Percentiles rank a stretch among this genome's conserved stretches.
phyloP scores from a whole-genome alignment of 2,329 filamentous ascomycete species.

The Colletotrichum cordylinicola region DNA sequence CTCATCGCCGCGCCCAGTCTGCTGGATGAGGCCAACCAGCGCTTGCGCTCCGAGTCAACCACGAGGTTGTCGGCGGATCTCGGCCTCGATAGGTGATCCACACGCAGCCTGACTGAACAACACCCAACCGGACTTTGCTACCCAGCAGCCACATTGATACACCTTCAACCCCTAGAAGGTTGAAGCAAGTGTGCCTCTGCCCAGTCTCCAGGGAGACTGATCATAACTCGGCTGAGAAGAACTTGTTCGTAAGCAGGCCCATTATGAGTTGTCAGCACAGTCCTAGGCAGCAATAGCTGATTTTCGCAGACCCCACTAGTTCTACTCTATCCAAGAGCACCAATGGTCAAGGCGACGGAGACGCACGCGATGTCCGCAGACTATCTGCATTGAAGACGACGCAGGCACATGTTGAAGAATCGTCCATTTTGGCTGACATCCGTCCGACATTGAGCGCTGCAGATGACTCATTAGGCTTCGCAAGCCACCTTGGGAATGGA shows the following conservation, averaged over 20 bases:
- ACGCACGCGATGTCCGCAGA: not conserved
- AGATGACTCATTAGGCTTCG: not conserved
- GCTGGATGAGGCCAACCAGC: not conserved
- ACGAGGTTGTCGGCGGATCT: not conserved
- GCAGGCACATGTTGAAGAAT: not conserved
- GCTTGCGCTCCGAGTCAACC: not conserved
- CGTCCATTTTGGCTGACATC: not conserved
- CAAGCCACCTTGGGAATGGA: not conserved
- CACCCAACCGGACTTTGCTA: not conserved
- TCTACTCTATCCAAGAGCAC: not conserved
- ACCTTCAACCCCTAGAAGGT: not conserved
- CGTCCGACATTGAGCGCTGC: not conserved
- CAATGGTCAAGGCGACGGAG: not conserved
- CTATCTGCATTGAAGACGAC: not conserved
- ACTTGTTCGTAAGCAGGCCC: not conserved
- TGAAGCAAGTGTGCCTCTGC: not conserved
- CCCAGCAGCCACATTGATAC: not conserved
- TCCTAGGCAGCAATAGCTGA: not conserved
- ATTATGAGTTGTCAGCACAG: not conserved
- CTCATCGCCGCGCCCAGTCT: not conserved
- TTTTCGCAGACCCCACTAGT: not conserved
- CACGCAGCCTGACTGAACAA: not conserved
- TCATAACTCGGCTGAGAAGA: not conserved
- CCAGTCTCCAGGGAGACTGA: not conserved
- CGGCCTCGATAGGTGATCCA: not conserved